Base-by-base conservation (phyloP, 768 basidiomycete species). In the Hemileccinum rubropunctum region DNA sequence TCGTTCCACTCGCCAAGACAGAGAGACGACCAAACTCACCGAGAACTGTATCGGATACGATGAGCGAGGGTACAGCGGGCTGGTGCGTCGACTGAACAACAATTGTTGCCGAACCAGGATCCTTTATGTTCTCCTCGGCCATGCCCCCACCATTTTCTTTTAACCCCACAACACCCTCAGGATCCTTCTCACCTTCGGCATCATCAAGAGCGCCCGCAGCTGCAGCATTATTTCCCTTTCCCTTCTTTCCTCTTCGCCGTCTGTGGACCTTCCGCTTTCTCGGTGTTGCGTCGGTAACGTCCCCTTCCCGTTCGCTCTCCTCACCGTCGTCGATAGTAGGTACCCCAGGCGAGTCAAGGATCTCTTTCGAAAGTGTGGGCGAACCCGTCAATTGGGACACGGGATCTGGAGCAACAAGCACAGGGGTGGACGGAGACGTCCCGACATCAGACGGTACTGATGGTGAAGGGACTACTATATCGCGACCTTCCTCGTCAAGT, bases 41-140 rank as follows among this genome's bases (percentile, higher is more conserved):
- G 28, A 93, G 76, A 37, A 91, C 72, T 1, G 74, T 78, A 41
- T 91, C 87, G 6, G 89, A 88, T 14, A 93, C 83, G 18, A 81
- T 59, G 37, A 92, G 70, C 0, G 85, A 86, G 6, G 84, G 72
- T 14, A 65, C 57, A 10, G 56, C 11, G 14, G 51, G 42, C 20
- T 54, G 59, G 9, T 47, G 58, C n/a, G 56, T 52, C 26, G 62
- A 57, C 35, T 62, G 58, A 20, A 67, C 53, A n/a, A 71, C 27
- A 38, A 70, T 33, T 17, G 53, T 53, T 33, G 48, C 20, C 10
- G 58, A 57, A 36, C 42, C 42, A 27, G 40, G 36, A 18, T 21
- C 46, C 32, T 44, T 48, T 28, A 32, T 30, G 13, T 18, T 47
- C 42, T 67, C 70, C 35, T 59, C 59, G 21, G n/a, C 52, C 21